These are phyloP conservation scores for Pseudogymnoascus sp. DNA, from an alignment of 2,329 filamentous ascomycete species.

Conservation along the genomic window DNA sequence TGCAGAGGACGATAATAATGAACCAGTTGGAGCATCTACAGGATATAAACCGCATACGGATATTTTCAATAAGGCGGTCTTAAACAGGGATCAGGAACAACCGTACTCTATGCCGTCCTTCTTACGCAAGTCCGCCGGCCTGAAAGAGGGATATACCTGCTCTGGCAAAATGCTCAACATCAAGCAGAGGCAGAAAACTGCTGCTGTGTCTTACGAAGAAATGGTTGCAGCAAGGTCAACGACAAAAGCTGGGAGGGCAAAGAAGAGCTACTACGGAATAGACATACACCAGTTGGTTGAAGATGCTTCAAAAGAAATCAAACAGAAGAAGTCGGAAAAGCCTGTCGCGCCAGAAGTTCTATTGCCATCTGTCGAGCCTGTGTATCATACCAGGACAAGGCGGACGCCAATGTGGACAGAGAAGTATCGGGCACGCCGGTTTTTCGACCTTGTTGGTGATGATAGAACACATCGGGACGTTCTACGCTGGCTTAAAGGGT, in stretches of 20 bases:
- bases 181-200: slow-evolving; percentile 41
- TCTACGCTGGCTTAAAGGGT: slow-evolving; percentile 84
- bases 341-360: slow-evolving; percentile 24
- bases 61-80: not conserved
- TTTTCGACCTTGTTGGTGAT: slow-evolving; percentile 89
- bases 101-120: not conserved
- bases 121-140: not conserved
- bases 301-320: slow-evolving; percentile 48
- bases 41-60: not conserved
- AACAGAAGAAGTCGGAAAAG: slow-evolving; percentile 30
- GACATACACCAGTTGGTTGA: slow-evolving; percentile 80
- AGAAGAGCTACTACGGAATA: slow-evolving; percentile 80
- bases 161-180: slow-evolving; percentile 48
- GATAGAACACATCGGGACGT: slow-evolving; percentile 88
- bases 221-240: slow-evolving; percentile 60
- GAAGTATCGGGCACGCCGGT: slow-evolving; percentile 87
- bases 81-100: not conserved
- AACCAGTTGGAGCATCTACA: not conserved
- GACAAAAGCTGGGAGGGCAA: slow-evolving; percentile 58
- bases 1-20: not conserved
- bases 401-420: slow-evolving; percentile 78
- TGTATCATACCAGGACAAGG: slow-evolving; percentile 21
- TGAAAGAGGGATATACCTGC: slow-evolving; percentile 22
- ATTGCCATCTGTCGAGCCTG: slow-evolving; percentile 34
- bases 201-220: slow-evolving; percentile 50